Percentiles rank a stretch among this genome's conserved stretches.
These are phyloP conservation scores for Ophiocordyceps australis DNA, from an alignment of 2,329 filamentous ascomycete species.

Conservation along the genomic window DNA sequence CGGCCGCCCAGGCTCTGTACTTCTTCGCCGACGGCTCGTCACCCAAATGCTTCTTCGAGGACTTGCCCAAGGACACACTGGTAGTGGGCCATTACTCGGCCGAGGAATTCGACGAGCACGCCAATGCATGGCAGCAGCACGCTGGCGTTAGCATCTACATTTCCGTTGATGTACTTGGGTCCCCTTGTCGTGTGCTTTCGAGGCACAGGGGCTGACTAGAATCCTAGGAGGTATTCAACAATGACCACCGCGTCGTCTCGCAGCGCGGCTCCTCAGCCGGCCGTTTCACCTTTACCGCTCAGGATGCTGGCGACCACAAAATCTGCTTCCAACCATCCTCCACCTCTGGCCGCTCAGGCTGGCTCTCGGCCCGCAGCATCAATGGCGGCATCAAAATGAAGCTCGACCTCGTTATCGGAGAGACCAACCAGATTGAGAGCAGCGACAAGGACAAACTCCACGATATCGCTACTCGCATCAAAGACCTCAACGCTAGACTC, in stretches of 20 bases:
- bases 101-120: constrained; percentile 62
- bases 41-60: constrained; percentile 95
- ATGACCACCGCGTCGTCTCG: constrained; percentile 87
- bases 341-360: constrained; percentile 48
- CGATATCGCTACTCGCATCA: constrained; percentile 74
- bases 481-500: constrained; percentile 74
- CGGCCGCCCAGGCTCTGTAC: constrained; percentile 65
- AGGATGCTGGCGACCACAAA: constrained; percentile 87
- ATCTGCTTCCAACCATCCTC: constrained; percentile 85
- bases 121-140: constrained; percentile 52
- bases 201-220: constrained; percentile 1
- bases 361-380: constrained; percentile 46
- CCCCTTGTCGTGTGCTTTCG: not conserved
- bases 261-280: constrained; percentile 61
- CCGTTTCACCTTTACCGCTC: constrained; percentile 88
- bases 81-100: constrained; percentile 87
- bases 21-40: constrained; percentile 81
- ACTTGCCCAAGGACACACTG: constrained; percentile 90
- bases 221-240: constrained; percentile 81
- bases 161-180: constrained; percentile 55
- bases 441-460: constrained; percentile 85
- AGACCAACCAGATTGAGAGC: constrained; percentile 85
- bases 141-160: constrained; percentile 70
- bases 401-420: constrained; percentile 84
- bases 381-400: constrained; percentile 68